phyloP scores from a whole-genome alignment of 352 stramenopile species.

The Pythium grandisporangium region DNA sequence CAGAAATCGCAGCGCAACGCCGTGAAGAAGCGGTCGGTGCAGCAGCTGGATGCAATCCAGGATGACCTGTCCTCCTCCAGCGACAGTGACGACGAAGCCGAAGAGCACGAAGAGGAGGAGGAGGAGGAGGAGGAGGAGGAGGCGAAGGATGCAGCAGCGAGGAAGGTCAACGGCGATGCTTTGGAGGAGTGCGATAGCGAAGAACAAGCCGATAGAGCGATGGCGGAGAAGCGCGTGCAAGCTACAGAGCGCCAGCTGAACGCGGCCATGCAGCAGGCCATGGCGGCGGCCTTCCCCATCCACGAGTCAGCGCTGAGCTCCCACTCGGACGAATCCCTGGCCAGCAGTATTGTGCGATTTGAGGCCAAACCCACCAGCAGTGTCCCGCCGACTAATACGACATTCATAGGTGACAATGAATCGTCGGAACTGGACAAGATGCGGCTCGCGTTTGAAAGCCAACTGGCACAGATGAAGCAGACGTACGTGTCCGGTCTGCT shows the following conservation, averaged over 20 bases:
- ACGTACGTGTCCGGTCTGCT: slow-evolving; percentile 44
- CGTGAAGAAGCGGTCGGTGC: not conserved
- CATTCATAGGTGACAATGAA: too few relatives aligned
- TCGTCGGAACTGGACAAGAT: slow-evolving; percentile 27
- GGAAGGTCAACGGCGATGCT: too few relatives aligned
- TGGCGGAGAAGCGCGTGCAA: too few relatives aligned
- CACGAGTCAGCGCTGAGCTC: slow-evolving; percentile 7
- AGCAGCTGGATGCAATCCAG: slow-evolving; percentile 3
- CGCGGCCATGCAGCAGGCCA: slow-evolving; percentile 29
- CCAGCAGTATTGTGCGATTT: slow-evolving; percentile 36
- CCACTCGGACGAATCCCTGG: slow-evolving; percentile 28
- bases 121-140: too few relatives aligned
- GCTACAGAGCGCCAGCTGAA: too few relatives aligned
- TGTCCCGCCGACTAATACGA: not conserved
- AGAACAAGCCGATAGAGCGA: too few relatives aligned
- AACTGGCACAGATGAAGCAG: slow-evolving; percentile 39
- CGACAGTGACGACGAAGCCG: slow-evolving; percentile 27
- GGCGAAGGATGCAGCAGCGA: too few relatives aligned
- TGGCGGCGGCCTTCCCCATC: slow-evolving; percentile 39
- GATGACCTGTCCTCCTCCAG: slow-evolving; percentile 49
- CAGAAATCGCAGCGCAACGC: too few relatives aligned
- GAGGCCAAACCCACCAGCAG: slow-evolving; percentile 17
- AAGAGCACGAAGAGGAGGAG: too few relatives aligned
- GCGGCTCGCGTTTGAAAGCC: slow-evolving; percentile 19
- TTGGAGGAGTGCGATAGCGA: too few relatives aligned